Evolutionary conservation across 177 flowering plant genomes (phyloP).

Genomic region (Telopea speciosissima): DNA sequence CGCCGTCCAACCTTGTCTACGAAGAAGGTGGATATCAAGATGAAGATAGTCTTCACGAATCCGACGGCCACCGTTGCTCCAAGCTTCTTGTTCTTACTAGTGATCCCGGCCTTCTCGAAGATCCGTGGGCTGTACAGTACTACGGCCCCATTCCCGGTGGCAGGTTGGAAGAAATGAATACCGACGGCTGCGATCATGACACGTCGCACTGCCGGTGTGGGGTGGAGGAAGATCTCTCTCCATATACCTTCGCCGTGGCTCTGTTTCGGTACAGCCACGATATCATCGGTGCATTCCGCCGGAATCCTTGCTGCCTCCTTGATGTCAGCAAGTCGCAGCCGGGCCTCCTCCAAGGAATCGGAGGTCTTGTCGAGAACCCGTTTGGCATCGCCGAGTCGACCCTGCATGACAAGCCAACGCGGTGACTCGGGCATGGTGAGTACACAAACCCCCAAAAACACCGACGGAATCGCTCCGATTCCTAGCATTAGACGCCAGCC

Average conservation of each 20-base stretch:
- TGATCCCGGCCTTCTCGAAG: slow-evolving; percentile 52
- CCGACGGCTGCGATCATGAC: slow-evolving; percentile 11
- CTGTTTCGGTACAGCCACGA: slow-evolving; percentile 13
- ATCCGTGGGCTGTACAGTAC: slow-evolving; percentile 59
- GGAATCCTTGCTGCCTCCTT: slow-evolving; percentile 44
- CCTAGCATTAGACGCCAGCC: slow-evolving; percentile 52
- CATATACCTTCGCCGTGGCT: slow-evolving; percentile 38
- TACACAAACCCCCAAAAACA: slow-evolving; percentile 19
- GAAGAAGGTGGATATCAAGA: slow-evolving; percentile 31
- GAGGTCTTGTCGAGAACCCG: slow-evolving; percentile 23
- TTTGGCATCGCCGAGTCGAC: slow-evolving; percentile 30
- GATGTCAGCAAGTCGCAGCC: slow-evolving; percentile 32
- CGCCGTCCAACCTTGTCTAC: slow-evolving; percentile 49
- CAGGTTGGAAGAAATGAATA: slow-evolving; percentile 72
- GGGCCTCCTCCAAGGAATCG: slow-evolving; percentile 41
- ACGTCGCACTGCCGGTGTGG: slow-evolving; percentile 44
- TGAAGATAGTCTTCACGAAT: slow-evolving; percentile 33
- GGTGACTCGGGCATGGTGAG: slow-evolving; percentile 45
- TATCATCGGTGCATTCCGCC: slow-evolving; percentile 32
- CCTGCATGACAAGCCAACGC: slow-evolving; percentile 39
- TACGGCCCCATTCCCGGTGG: slow-evolving; percentile 54
- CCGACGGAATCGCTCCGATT: slow-evolving; percentile 29
- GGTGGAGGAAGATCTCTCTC: slow-evolving; percentile 48
- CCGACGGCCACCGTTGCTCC: slow-evolving; percentile 61
- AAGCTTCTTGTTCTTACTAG: slow-evolving; percentile 35